A percentile compares a stretch with the other conserved stretches of the same genome.
Evolutionary conservation across 2,329 filamentous ascomycete species (phyloP).

Genomic region (Teratosphaeria viscida): DNA sequence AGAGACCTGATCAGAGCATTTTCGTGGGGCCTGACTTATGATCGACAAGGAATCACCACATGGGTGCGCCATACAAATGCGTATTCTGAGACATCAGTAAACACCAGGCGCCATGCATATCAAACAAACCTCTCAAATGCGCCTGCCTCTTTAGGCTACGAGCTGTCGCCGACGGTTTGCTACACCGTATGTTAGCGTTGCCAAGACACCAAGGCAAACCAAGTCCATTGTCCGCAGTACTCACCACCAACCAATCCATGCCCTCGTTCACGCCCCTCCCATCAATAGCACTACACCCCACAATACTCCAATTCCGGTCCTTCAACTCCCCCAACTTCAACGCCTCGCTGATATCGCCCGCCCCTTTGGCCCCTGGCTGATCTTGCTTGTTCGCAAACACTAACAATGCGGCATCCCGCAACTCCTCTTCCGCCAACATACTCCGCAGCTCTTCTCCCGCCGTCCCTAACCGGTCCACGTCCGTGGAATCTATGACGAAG

Average conservation of each 20-base stretch:
- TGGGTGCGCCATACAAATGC: background rate
- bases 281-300: slow-evolving; percentile 93
- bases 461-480: slow-evolving; percentile 88
- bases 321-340: slow-evolving; percentile 80
- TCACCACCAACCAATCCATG: slow-evolving; percentile 97
- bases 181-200: background rate
- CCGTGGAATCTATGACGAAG: slow-evolving; percentile 96
- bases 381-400: slow-evolving; percentile 99
- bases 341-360: slow-evolving; percentile 92
- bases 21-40: too few relatives aligned
- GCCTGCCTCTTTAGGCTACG: background rate
- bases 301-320: slow-evolving; percentile 98
- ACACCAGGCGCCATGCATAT: background rate
- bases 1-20: background rate
- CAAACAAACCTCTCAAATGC: background rate
- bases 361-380: slow-evolving; percentile 90
- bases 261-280: slow-evolving; percentile 90
- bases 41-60: background rate
- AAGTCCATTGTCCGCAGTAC: slow-evolving; percentile 19
- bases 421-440: slow-evolving; percentile 95
- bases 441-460: slow-evolving; percentile 85
- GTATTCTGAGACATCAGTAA: background rate
- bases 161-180: slow-evolving; percentile 8
- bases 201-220: background rate
- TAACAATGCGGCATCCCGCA: slow-evolving; percentile 80